Base-by-base conservation (phyloP, 345 rosid species). In the Rhodamnia rubescens region DNA sequence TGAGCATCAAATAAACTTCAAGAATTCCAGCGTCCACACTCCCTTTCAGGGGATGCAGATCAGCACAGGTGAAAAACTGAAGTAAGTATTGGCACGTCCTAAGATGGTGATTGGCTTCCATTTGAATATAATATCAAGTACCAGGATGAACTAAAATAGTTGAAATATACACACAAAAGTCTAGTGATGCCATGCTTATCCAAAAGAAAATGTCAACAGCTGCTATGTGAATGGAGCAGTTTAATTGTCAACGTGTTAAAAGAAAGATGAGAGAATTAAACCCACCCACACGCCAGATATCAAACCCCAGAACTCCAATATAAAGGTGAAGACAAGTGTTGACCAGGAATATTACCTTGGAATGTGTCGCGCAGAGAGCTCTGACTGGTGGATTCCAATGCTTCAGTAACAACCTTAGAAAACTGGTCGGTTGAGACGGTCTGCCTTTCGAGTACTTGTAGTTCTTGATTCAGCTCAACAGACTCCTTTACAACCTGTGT, bases 401-500 rank as follows among this genome's bases (percentile, higher is more conserved):
- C 93, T 89, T 96, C 96, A 81, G 88, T 89, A 61, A 89, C 87
- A 64, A 92, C 89, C 85, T 90, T 92, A 57, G 93, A 83, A 83
- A 88, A 92, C 74, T 69, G 87, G 89, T 91, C 91, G 78, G 85
- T 90, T 4, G 91, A 89, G 89, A 86, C 87, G 56, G 92, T 90
- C 81, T 89, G 89, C 88, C 89, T 92, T 90, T 94, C 95, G 26
- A 95, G 85, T 83, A 85, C 90, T 85, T 85, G 91, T 11, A 97
- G 93, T 90, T 97, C 96, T 15, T 84, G 85, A 74, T 87, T 90
- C 64, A 97, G 92, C 90, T 88, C 93, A 83, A 80, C 90, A 81
- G 96, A 93, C 87, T 94, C 95, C 91, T 89, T 93, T 56, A 89
- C 91, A 16, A 53, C 90, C 98, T 97, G 85, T 81, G 85, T 16